A percentile compares a stretch with the other conserved stretches of the same genome.
Conservation (phyloP, 2,329 filamentous ascomycete genomes). For the Cercospora sp. region DNA sequence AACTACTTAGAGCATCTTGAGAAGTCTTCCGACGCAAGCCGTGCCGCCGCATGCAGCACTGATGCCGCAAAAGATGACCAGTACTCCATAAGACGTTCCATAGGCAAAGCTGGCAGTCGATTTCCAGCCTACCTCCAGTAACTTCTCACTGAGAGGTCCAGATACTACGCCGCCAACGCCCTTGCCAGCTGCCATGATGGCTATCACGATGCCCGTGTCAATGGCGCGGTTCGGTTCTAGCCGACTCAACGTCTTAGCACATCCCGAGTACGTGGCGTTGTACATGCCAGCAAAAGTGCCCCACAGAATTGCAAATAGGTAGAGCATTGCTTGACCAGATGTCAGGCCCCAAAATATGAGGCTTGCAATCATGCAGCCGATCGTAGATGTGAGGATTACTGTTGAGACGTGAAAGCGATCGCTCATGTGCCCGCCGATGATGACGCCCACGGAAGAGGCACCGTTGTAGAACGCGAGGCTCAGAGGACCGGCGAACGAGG, state of each 20-base stretch:
- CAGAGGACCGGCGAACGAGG: slow-evolving; percentile 40
- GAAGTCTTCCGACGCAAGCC: slow-evolving; percentile 28
- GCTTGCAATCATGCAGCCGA: slow-evolving; percentile 41
- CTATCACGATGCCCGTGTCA: slow-evolving; percentile 53
- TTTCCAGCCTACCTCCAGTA: slow-evolving; percentile 44
- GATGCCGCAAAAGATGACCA: slow-evolving; percentile 48
- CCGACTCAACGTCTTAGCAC: slow-evolving; percentile 29
- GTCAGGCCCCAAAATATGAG: slow-evolving; percentile 52
- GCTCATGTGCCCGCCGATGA: slow-evolving; percentile 43
- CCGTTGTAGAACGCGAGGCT: slow-evolving; percentile 46
- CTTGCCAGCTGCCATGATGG: slow-evolving; percentile 51
- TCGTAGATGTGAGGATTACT: slow-evolving; percentile 42
- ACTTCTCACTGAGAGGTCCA: slow-evolving; percentile 54
- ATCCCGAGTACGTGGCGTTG: slow-evolving; percentile 41
- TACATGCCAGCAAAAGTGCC: slow-evolving; percentile 47
- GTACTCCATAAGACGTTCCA: slow-evolving; percentile 46
- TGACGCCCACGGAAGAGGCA: slow-evolving; percentile 41
- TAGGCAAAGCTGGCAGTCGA: slow-evolving; percentile 45
- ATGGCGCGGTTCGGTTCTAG: slow-evolving; percentile 27
- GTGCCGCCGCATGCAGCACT: slow-evolving; percentile 40
- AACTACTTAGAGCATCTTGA: slow-evolving; percentile 17
- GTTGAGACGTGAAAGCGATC: slow-evolving; percentile 45
- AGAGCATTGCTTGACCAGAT: slow-evolving; percentile 44
- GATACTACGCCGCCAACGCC: slow-evolving; percentile 55
- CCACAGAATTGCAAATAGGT: slow-evolving; percentile 48